Percentiles rank a stretch among this genome's conserved stretches.
These are phyloP conservation scores for Erodium moschatum DNA, from an alignment of 441 rosid species.

Conservation along the genomic window DNA sequence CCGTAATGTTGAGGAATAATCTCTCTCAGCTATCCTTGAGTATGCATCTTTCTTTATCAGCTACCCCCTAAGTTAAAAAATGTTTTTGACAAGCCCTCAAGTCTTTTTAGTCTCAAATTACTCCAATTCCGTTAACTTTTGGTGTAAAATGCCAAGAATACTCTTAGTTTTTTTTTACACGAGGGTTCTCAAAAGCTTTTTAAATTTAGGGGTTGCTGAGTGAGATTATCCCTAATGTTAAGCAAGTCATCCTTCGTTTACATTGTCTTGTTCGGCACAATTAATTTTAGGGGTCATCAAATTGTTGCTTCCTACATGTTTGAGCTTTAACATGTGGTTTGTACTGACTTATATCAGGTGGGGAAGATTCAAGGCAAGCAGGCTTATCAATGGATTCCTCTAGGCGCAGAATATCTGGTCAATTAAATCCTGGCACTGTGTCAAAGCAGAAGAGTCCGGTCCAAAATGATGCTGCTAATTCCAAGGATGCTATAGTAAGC, in stretches of 20 bases:
- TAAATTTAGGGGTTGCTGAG: no score
- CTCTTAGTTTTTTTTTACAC: no score
- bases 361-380: slow-evolving; percentile 60
- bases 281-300: not conserved
- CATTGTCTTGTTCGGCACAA: not conserved
- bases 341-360: slow-evolving; percentile 33
- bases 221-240: not conserved
- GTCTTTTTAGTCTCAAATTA: no score
- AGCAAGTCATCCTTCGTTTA: slow-evolving; percentile 4
- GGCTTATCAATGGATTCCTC: slow-evolving; percentile 48
- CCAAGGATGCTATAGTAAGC: slow-evolving; percentile 61
- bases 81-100: no score
- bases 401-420: slow-evolving; percentile 64
- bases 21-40: no score
- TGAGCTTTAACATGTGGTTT: not conserved
- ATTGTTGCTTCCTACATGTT: not conserved
- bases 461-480: slow-evolving; percentile 46
- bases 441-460: slow-evolving; percentile 65
- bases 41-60: no score
- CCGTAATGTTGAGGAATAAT: not conserved
- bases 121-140: no score
- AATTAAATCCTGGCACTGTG: slow-evolving; percentile 45
- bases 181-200: no score
- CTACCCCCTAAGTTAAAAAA: no score
- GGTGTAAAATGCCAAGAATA: no score